phyloP scores from a whole-genome alignment of 306 rosid species.

The Cucurbita maxima region DNA sequence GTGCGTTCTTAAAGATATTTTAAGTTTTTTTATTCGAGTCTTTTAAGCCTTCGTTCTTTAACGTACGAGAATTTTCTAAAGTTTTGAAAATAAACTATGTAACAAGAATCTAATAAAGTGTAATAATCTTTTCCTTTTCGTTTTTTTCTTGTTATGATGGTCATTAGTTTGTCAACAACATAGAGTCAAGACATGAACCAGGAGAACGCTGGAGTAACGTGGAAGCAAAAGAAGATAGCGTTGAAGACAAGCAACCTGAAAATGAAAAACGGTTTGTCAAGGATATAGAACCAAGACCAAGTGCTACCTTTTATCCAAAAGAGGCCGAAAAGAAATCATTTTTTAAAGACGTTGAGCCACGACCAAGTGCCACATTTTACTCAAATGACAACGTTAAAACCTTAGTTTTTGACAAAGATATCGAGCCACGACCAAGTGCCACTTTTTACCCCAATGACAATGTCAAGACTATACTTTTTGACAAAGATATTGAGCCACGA shows the following conservation, averaged over 20 bases:
- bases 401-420: background rate
- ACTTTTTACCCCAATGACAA: background rate
- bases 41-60: no score
- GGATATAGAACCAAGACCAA: constrained; percentile 10
- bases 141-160: no score
- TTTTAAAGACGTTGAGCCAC: background rate
- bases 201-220: background rate
- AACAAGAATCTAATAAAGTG: no score
- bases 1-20: no score
- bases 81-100: no score
- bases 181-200: background rate
- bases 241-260: background rate
- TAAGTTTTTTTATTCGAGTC: background rate
- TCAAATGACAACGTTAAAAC: rapidly evolving
- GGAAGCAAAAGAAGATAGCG: background rate
- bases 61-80: no score
- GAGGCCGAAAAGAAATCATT: no score
- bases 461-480: background rate
- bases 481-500: no score
- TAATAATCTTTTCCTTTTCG: no score
- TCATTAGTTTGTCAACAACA: background rate
- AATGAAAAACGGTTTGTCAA: background rate
- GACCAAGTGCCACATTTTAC: background rate
- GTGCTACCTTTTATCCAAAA: background rate
- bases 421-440: background rate